Evolutionary conservation across 2,329 filamentous ascomycete species (phyloP), one percentile per base, ranked within the genome.

Genomic region (Botryotinia globosa): DNA sequence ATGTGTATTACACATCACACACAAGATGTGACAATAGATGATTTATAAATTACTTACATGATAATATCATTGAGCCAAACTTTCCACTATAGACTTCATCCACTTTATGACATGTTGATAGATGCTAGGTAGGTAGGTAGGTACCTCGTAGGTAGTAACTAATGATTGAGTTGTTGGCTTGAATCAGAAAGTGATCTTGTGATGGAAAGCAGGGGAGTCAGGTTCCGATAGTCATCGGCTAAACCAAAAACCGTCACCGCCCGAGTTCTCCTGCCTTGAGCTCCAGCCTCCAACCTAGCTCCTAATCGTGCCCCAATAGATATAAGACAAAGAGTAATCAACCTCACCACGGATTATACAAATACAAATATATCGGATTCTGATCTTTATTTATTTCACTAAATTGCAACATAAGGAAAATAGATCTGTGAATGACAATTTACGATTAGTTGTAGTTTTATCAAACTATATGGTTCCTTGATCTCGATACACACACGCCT

Each of bases 241-340:
- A 20, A 64, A 64, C 39, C 44, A 45, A 45, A 64, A 48, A 22
- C 42, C 42, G 42, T 65, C 62, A 65, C 63, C 63, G 63, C 63
- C 63, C 42, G 34, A 45, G 42, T 44, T 44, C 20, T 20, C 63
- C 12, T 25, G n/a, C 2, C 18, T 29, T 22, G 7, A 20, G 61
- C 61, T 63, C 59, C 59, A 39, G 51, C n/a, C 51, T 56, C 14
- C 51, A 29, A 56, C 51, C 59, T 62, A 34, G 59, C 59, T 65
- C 29, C 29, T 18, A 48, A 67, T 56, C 64, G 25, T 54, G 9
- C 48, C 65, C 48, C 65, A 67, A 67, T 67, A 67, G 65, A 67
- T 42, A 68, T 20, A 37, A 56, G 48, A 68, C 65, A 68, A 68
- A 68, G 65, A 68, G 48, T 29, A 65, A 42, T 29, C 18, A 67